A percentile compares a stretch with the other conserved stretches of the same genome.
Conservation (phyloP, 2,329 filamentous ascomycete genomes). For the Laburnicola sp. region DNA sequence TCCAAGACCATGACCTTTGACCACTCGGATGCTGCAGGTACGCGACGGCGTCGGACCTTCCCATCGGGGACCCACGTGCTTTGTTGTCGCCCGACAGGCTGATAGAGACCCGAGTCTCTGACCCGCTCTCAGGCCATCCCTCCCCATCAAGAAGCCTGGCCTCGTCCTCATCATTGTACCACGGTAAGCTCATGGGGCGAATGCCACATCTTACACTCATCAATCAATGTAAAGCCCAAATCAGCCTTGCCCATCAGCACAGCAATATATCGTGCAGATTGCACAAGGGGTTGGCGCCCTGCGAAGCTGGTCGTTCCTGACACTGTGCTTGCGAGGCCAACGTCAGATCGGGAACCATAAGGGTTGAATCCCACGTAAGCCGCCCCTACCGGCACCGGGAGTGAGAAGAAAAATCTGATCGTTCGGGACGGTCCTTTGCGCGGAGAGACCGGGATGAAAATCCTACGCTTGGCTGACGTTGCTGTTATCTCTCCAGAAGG, state of each 20-base stretch:
- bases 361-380: conserved; percentile 6
- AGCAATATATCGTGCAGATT: background rate
- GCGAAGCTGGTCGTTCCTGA: conserved; percentile 1
- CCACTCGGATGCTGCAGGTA: background rate
- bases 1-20: too few species aligned
- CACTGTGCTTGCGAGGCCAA: background rate
- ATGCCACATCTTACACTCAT: background rate
- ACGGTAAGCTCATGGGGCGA: background rate
- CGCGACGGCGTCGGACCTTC: background rate
- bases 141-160: background rate
- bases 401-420: conserved; percentile 2
- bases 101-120: background rate
- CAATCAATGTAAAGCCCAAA: background rate
- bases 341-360: conserved; percentile 4
- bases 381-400: background rate
- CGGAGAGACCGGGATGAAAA: background rate
- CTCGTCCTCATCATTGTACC: conserved; percentile 1
- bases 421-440: conserved; percentile 12
- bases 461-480: conserved; percentile 4
- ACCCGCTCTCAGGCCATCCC: background rate
- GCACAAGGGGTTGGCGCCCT: background rate
- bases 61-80: conserved; percentile 1
- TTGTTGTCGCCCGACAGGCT: background rate
- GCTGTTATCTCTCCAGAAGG: background rate
- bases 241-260: conserved; percentile 1